Evolutionary conservation across 2,329 filamentous ascomycete genomes (phyloP).

Genomic region (Exophiala viscosa): DNA sequence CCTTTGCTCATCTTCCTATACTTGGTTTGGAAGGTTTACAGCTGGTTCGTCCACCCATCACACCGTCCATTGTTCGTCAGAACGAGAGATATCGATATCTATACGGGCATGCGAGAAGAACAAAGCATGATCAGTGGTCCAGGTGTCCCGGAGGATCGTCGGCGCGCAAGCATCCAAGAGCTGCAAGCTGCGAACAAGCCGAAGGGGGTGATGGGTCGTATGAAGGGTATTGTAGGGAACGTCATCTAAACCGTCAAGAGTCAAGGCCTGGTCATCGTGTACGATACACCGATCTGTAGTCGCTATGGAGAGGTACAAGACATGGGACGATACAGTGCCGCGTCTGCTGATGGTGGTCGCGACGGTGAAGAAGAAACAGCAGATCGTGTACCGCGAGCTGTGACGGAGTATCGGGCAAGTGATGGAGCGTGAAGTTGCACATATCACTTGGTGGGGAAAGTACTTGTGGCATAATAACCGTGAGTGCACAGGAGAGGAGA

Average conservation of each 20-base stretch:
- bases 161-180: conserved; percentile 33
- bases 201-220: conserved; percentile 24
- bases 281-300: background rate
- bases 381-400: no score
- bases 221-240: conserved; percentile 18
- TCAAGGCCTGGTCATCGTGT: conserved; percentile 12
- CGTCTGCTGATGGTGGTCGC: no score
- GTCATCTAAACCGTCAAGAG: conserved; percentile 20
- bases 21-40: conserved; percentile 25
- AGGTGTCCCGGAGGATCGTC: conserved; percentile 29
- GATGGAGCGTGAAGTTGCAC: no score
- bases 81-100: conserved; percentile 36
- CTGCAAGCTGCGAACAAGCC: conserved; percentile 32
- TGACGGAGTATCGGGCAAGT: no score
- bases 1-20: conserved; percentile 26
- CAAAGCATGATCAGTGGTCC: conserved; percentile 29
- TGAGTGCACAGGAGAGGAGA: no score
- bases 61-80: conserved; percentile 33
- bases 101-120: conserved; percentile 35
- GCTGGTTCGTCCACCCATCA: conserved; percentile 28
- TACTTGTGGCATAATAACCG: no score
- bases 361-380: no score
- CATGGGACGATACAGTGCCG: no score
- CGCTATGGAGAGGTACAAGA: no score
- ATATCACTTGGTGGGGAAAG: no score